Evolutionary conservation across 495 filamentous ascomycete species (phyloP).

Genomic region (Penicillium soppii): DNA sequence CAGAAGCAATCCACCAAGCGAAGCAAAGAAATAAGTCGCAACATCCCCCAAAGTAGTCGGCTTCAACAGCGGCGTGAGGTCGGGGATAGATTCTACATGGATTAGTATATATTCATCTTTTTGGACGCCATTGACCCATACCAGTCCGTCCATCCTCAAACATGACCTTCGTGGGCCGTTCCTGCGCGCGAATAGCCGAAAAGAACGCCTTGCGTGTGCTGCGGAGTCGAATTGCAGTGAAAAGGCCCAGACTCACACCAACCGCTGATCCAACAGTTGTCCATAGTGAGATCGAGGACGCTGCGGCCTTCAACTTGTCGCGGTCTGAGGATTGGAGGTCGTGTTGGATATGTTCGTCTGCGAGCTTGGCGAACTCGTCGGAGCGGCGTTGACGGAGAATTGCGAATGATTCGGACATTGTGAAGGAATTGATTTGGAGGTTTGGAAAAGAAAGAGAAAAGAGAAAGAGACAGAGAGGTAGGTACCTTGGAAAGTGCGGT

Average conservation of each 20-base stretch:
- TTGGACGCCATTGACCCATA: conserved; percentile 18
- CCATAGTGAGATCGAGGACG: conserved; percentile 49
- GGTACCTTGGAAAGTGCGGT: neutral
- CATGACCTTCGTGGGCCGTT: conserved; percentile 59
- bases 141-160: conserved; percentile 61
- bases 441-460: neutral
- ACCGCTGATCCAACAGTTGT: conserved; percentile 57
- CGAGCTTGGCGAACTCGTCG: conserved; percentile 55
- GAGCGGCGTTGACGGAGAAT: conserved; percentile 52
- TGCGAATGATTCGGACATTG: conserved; percentile 54
- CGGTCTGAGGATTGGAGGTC: conserved; percentile 61
- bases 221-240: conserved; percentile 56
- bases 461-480: neutral
- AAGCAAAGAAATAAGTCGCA: conserved; percentile 63
- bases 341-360: conserved; percentile 62
- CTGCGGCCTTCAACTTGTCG: conserved; percentile 53
- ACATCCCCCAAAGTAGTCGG: conserved; percentile 59
- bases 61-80: conserved; percentile 55
- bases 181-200: conserved; percentile 54
- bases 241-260: conserved; percentile 58
- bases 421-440: neutral
- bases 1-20: conserved; percentile 58
- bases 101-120: neutral
- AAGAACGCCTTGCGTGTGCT: conserved; percentile 55
- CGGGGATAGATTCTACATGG: conserved; percentile 56